A percentile compares a stretch with the other conserved stretches of the same genome.
Conservation (phyloP, 2,329 filamentous ascomycete species). For the Pestalotiopsis fici region DNA sequence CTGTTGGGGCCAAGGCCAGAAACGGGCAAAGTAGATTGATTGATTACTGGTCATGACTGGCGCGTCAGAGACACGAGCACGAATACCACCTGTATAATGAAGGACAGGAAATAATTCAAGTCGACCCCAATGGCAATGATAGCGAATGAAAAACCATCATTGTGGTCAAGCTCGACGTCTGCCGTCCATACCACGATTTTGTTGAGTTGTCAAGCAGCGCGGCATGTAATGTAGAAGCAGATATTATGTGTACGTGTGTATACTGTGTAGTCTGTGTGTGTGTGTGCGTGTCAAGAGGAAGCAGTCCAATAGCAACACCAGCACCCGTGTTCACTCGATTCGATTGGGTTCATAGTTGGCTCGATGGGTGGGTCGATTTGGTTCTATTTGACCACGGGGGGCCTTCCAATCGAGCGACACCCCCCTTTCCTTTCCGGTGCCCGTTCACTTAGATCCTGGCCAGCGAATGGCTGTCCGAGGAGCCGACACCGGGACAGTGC, state of each 20-base stretch:
- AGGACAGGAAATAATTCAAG: not conserved
- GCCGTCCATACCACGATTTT: not conserved
- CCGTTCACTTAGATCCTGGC: too few relatives aligned
- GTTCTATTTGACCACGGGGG: not conserved
- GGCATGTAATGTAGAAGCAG: not conserved
- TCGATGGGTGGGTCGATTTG: not conserved
- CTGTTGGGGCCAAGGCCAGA: not conserved
- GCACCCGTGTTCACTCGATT: not conserved
- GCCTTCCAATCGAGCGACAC: not conserved
- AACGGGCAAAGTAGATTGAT: not conserved
- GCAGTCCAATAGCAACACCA: not conserved
- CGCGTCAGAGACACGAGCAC: not conserved
- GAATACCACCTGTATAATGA: not conserved
- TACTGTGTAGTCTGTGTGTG: not conserved
- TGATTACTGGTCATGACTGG: not conserved
- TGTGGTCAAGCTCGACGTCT: not conserved
- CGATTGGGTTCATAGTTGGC: not conserved
- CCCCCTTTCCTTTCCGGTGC: not conserved
- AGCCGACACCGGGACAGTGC: conserved; percentile 3
- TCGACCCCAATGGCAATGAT: not conserved
- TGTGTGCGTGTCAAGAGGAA: not conserved
- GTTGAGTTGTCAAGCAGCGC: not conserved
- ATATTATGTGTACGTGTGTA: not conserved
- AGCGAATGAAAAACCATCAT: not conserved
- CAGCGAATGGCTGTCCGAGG: conserved; percentile 2